Base-by-base conservation (phyloP, 129 eudicot species). In the Cynara cardunculus region DNA sequence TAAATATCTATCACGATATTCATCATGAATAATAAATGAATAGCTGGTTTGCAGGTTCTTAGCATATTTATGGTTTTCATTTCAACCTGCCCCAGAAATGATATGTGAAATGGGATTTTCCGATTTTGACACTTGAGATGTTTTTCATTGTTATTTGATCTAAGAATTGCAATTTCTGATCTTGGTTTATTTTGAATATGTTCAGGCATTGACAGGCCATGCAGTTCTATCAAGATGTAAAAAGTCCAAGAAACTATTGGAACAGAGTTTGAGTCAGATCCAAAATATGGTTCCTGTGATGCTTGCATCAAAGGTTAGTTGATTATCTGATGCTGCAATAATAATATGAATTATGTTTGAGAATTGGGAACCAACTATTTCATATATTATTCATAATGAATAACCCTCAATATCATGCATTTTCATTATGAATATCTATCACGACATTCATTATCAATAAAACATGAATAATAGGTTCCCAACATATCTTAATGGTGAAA, bases 151-250 rank as follows among this genome's bases (percentile, higher is more conserved):
- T 77, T 37, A 26, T 56, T 30, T 31, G 5, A 25, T 70, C 19
- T 13, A 56, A 21, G 49, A 18, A 22, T 73, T 73, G 61, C 0
- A 11, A 13, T 62, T 34, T 70, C 3, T 74, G 83, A 73, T 83
- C 49, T n/a, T 82, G 68, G 25, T 74, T 74, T 59, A 39, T 80
- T 22, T 69, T 77, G 71, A 62, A 73, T 41, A 19, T 82, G 78
- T 82, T 27, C 89, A 94, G 98, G 98, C 98, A 21, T 69, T 94
- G 68, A 94, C 86, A 18, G 98, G 98, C 74, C 88, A 82, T 64
- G 86, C 80, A 8, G 76, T 90, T 66, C 85, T 86, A 74, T 49
- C 87, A 30, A 87, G 97, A 89, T 94, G 93, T 75, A 84, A 87
- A 87, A 94, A 77, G 69, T 73, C 87, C 0, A 90, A 71, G 76